These are phyloP conservation scores for Cucurbita ficifolia DNA, from an alignment of 306 rosid species.

Conservation along the genomic window DNA sequence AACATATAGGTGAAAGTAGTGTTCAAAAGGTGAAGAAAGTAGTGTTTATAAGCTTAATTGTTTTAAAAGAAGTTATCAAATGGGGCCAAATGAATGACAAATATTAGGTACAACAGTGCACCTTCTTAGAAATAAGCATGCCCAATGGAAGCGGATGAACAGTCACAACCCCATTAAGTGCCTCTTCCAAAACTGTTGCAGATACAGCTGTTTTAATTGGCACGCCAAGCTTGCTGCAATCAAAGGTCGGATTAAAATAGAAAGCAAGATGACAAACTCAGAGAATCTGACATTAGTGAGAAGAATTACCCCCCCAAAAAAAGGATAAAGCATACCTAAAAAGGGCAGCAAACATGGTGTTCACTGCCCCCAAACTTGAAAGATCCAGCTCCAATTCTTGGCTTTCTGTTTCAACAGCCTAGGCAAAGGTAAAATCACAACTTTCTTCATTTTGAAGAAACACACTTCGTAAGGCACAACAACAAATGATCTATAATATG, in stretches of 20 bases:
- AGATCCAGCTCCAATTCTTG: constrained; percentile 98
- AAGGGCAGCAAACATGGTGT: constrained; percentile 99
- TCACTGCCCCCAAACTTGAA: constrained; percentile 92
- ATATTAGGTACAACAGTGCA: constrained; percentile 6
- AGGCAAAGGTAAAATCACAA: constrained; percentile 12
- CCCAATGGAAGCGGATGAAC: constrained; percentile 63
- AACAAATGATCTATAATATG: background rate
- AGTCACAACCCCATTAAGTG: constrained; percentile 61
- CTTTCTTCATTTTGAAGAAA: background rate
- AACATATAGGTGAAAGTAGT: background rate
- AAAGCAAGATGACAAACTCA: background rate
- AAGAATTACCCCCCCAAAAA: background rate
- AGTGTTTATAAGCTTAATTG: background rate
- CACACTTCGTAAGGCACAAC: background rate
- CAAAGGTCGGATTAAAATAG: background rate
- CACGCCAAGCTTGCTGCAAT: constrained; percentile 90
- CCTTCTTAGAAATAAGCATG: constrained; percentile 56
- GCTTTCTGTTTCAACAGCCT: constrained; percentile 89
- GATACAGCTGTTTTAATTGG: constrained; percentile 96
- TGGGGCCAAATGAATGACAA: background rate
- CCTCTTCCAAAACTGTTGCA: constrained; percentile 88
- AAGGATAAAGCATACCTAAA: constrained; percentile 42
- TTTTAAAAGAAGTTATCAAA: too few relatives aligned
- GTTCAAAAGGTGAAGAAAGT: too few relatives aligned
- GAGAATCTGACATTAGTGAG: background rate